Base-by-base conservation (phyloP, 352 stramenopile genomes). In the Halophytophthora polymorphica region DNA sequence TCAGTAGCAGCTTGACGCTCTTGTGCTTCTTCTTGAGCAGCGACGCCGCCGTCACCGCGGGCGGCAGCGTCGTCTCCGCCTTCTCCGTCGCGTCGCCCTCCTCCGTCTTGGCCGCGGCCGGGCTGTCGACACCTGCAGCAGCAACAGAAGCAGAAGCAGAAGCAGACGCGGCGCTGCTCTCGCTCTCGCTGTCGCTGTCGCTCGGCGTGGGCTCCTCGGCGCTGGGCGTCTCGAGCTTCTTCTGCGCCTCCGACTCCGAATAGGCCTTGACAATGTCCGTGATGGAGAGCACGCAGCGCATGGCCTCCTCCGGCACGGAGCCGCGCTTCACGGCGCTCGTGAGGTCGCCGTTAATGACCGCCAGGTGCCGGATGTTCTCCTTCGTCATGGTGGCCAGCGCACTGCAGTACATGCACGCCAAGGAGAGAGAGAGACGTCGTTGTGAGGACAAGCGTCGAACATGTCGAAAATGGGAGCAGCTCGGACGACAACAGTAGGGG, bases 11-110 rank as follows among this genome's bases (percentile, higher is more conserved):
- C 31, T 86, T 90, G 50, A 88, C 72, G 40, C 71, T 76, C 64
- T 89, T 87, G 60, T 90, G 66, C 52, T 93, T 93, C 58, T 91
- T 89, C 70, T 89, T 89, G 8, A 93, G 60, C 28, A 93, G 41
- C 34, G 73, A 83, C 2, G 71, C 77, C 0, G 82, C 82, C 23
- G 77, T 92, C 31, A 88, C 70, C 25, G 69, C 42, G 3, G 73
- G 58, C 13, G 55, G 43, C 15, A 52, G 39, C 4, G 48, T 45
- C 15, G 45, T 11, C n/a, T 47, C 50, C 18, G 54, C 31, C 17
- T 28, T 56, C 11, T 58, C 58, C 14, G 45, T 17, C 18, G 45
- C 40, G 14, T 22, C 45, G 25, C 25, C 31, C 29, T 17, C 31
- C 19, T 51, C 59, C 25, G 25, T 31, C 25, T 31, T 31, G 25